Conservation (phyloP, 257 asterid species). For the Coffea canephora region DNA sequence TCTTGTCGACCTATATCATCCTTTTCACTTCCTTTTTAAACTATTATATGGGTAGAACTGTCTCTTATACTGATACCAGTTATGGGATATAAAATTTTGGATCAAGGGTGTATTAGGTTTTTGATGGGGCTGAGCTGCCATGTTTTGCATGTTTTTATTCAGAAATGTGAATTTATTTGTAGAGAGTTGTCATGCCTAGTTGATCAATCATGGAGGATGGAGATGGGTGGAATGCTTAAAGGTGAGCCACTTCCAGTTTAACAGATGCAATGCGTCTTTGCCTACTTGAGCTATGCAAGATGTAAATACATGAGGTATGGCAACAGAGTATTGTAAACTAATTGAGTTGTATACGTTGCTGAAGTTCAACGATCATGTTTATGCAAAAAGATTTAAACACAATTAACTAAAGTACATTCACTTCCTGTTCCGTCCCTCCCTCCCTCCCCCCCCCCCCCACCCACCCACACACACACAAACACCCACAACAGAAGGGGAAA, state of each 20-base stretch:
- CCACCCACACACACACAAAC: too few relatives aligned
- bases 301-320: conserved; percentile 9
- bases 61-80: background rate
- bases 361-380: background rate
- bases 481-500: too few relatives aligned
- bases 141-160: background rate
- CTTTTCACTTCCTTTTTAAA: background rate
- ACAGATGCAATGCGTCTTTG: background rate
- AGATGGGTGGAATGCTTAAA: conserved; percentile 76
- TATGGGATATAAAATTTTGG: background rate
- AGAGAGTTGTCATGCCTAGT: conserved; percentile 86
- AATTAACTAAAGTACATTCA: background rate
- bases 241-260: conserved; percentile 46
- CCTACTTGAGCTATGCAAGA: too few relatives aligned
- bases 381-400: background rate
- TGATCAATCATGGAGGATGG: conserved; percentile 96
- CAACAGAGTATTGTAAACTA: background rate
- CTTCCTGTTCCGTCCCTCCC: background rate
- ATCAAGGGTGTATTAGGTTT: background rate
- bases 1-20: background rate
- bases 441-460: too few relatives aligned
- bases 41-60: background rate
- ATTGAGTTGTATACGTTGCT: background rate
- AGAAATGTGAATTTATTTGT: conserved; percentile 21
- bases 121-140: background rate